Percentiles rank a stretch among this genome's conserved stretches.
Evolutionary conservation across 805 yeast genomes (phyloP).

Genomic region (Pichia thaimueangensis): DNA sequence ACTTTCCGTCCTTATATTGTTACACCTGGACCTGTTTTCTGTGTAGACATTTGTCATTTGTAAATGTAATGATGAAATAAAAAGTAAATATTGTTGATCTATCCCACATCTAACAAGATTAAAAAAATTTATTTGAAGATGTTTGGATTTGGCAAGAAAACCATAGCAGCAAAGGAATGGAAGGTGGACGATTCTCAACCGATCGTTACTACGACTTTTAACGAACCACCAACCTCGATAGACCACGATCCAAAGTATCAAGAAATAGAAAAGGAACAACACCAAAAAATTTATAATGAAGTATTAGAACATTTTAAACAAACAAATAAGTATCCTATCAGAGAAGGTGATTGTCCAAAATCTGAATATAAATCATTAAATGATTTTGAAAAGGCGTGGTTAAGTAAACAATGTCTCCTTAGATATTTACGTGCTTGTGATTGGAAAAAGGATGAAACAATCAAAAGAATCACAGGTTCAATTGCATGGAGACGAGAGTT

Average conservation of each 20-base stretch:
- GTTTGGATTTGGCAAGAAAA: constrained; percentile 27
- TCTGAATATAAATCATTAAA: constrained; percentile 33
- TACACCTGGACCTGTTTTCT: too few species aligned
- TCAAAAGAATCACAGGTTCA: constrained; percentile 65
- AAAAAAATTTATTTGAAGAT: too few species aligned
- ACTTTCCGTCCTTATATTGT: too few species aligned
- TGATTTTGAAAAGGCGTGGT: constrained; percentile 74
- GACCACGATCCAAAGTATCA: constrained; percentile 39
- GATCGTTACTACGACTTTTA: constrained; percentile 40
- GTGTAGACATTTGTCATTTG: too few species aligned
- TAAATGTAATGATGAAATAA: too few species aligned
- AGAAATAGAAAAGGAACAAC: constrained; percentile 39
- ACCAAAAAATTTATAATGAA: constrained; percentile 48
- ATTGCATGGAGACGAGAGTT: constrained; percentile 92
- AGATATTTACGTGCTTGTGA: constrained; percentile 90
- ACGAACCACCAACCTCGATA: constrained; percentile 36
- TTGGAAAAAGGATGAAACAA: constrained; percentile 70
- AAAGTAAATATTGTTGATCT: too few species aligned
- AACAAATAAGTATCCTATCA: constrained; percentile 42
- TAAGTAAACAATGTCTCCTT: constrained; percentile 81
- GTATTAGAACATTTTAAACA: constrained; percentile 56
- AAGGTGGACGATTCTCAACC: constrained; percentile 22
- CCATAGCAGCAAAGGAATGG: constrained; percentile 21
- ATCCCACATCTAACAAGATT: too few species aligned
- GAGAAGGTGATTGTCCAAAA: constrained; percentile 35